Percentiles rank a stretch among this genome's conserved stretches.
Conservation (phyloP, 2,329 filamentous ascomycete species). For the Fusarium verrucosum region DNA sequence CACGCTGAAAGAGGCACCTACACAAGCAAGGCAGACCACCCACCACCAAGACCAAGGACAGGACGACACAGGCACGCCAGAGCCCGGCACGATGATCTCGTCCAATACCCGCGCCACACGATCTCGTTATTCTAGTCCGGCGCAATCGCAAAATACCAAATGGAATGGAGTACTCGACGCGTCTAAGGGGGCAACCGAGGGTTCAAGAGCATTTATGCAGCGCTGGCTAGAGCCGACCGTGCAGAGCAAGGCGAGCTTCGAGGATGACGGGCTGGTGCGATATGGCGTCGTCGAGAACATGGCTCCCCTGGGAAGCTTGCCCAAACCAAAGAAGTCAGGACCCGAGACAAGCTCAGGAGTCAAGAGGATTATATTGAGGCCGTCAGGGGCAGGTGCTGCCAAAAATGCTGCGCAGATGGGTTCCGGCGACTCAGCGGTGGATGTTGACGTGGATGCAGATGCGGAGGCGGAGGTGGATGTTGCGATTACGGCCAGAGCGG, state of each 20-base stretch:
- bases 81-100: slow-evolving; percentile 49
- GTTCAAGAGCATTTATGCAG: slow-evolving; percentile 61
- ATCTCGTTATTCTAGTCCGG: slow-evolving; percentile 67
- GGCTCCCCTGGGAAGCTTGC: slow-evolving; percentile 80
- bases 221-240: slow-evolving; percentile 68
- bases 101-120: slow-evolving; percentile 60
- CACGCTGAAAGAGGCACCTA: slow-evolving; percentile 22
- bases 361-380: slow-evolving; percentile 59
- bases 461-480: slow-evolving; percentile 36
- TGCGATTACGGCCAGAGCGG: slow-evolving; percentile 30
- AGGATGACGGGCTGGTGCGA: slow-evolving; percentile 78
- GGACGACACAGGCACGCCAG: slow-evolving; percentile 14
- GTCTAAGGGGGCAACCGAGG: slow-evolving; percentile 49
- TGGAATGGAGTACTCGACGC: slow-evolving; percentile 51
- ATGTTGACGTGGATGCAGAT: slow-evolving; percentile 25
- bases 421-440: slow-evolving; percentile 38
- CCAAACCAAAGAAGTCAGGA: slow-evolving; percentile 61
- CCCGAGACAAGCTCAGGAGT: slow-evolving; percentile 45
- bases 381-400: slow-evolving; percentile 46
- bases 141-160: slow-evolving; percentile 47
- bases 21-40: slow-evolving; percentile 20
- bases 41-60: slow-evolving; percentile 26
- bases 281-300: slow-evolving; percentile 84
- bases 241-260: slow-evolving; percentile 74
- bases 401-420: slow-evolving; percentile 40